Conservation (phyloP, 305 asterid genomes). For the Fraxinus ornus region DNA sequence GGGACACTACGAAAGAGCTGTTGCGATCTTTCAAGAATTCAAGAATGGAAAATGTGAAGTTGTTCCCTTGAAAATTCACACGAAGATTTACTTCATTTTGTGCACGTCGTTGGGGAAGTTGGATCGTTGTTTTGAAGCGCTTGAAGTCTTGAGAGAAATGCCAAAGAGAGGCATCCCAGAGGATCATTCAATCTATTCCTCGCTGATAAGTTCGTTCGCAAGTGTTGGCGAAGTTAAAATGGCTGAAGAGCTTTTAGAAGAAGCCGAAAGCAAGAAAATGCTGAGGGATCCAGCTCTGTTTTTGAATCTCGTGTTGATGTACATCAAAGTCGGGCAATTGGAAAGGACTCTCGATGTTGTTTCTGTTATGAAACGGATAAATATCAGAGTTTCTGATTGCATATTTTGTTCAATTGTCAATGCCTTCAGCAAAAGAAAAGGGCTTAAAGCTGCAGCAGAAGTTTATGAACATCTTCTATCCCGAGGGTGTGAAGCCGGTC, state of each 20-base stretch:
- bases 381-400: constrained; percentile 74
- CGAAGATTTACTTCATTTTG: constrained; percentile 49
- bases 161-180: constrained; percentile 41
- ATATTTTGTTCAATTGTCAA: constrained; percentile 83
- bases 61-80: not conserved
- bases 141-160: constrained; percentile 65
- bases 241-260: constrained; percentile 69
- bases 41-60: constrained; percentile 21
- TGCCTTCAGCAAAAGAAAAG: constrained; percentile 61
- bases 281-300: constrained; percentile 74
- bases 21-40: constrained; percentile 47
- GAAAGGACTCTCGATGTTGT: constrained; percentile 62
- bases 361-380: constrained; percentile 51
- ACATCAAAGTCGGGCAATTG: constrained; percentile 54
- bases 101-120: constrained; percentile 65
- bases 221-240: constrained; percentile 44
- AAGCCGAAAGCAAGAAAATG: constrained; percentile 75
- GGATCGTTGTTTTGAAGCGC: constrained; percentile 58
- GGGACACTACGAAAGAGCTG: constrained; percentile 40
- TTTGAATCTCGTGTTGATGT: constrained; percentile 66
- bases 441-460: constrained; percentile 40
- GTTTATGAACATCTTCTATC: constrained; percentile 57
- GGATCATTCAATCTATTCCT: constrained; percentile 59
- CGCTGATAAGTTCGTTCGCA: constrained; percentile 58
- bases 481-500: constrained; percentile 73